These are phyloP conservation scores for Russula brevipes DNA, from an alignment of 768 basidiomycete genomes.

Conservation along the genomic window DNA sequence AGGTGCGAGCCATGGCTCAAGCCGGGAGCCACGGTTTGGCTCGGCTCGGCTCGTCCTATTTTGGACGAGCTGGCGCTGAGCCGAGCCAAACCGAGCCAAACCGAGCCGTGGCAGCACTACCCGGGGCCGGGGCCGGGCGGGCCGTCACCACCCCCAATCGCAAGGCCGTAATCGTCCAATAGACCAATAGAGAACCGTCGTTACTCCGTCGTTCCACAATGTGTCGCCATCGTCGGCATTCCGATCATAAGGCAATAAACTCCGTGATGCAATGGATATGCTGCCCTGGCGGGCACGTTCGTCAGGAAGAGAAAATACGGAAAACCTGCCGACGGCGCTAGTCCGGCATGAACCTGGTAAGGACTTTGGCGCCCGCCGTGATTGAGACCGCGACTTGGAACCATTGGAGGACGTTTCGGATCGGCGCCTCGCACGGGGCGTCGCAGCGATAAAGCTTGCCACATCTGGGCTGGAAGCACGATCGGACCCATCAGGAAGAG, in stretches of 20 bases:
- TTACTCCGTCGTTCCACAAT: too few relatives aligned
- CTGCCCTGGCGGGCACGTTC: conserved; percentile 20
- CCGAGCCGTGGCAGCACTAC: too few relatives aligned
- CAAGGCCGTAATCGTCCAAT: conserved; percentile 31
- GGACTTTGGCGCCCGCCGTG: conserved; percentile 18
- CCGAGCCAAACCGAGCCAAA: too few relatives aligned
- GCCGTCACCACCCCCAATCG: conserved; percentile 27
- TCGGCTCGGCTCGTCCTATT: too few relatives aligned
- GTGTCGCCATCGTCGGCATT: conserved; percentile 10
- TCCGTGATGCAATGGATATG: conserved; percentile 20
- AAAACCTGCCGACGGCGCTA: conserved; percentile 22
- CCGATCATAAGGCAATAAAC: conserved; percentile 22
- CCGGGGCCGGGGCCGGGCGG: too few relatives aligned
- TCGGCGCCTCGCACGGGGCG: conserved; percentile 31
- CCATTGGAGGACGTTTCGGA: conserved; percentile 27
- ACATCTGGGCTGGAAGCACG: conserved; percentile 34
- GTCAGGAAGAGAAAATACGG: conserved; percentile 16
- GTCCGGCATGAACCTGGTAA: conserved; percentile 22
- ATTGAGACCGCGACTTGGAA: conserved; percentile 27
- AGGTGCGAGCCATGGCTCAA: too few relatives aligned
- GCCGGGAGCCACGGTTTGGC: too few relatives aligned
- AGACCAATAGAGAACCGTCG: conserved; percentile 30
- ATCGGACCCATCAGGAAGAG: background rate
- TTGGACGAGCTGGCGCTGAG: too few relatives aligned
- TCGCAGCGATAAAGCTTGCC: conserved; percentile 30